Conservation (phyloP, 2,329 filamentous ascomycete species). For the Dissoconium aciculare region DNA sequence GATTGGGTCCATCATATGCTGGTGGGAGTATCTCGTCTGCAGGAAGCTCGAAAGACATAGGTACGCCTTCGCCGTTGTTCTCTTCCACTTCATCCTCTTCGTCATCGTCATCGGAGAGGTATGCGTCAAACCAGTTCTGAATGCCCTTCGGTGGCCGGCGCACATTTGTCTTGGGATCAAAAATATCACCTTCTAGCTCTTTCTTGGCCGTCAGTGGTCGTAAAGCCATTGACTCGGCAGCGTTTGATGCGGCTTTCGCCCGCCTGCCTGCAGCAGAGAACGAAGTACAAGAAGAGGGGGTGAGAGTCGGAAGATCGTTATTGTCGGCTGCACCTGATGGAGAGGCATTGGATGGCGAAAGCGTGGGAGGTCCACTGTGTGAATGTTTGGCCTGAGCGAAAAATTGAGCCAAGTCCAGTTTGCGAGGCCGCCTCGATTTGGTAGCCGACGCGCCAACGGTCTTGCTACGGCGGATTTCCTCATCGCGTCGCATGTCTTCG, state of each 20-base stretch:
- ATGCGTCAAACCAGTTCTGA: slow-evolving; percentile 37
- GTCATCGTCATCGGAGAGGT: slow-evolving; percentile 15
- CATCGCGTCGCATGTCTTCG: slow-evolving; percentile 4
- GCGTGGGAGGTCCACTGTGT: slow-evolving; percentile 13
- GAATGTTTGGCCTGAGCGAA: slow-evolving; percentile 22
- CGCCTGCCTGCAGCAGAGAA: slow-evolving; percentile 2
- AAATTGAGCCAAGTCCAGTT: slow-evolving; percentile 29
- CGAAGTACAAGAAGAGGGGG: slow-evolving; percentile 3
- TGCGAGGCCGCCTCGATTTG: slow-evolving; percentile 17
- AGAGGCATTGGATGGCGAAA: slow-evolving; percentile 28
- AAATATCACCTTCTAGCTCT: slow-evolving; percentile 24
- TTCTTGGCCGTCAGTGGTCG: slow-evolving; percentile 1
- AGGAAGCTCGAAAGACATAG: slow-evolving; percentile 12
- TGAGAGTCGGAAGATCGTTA: slow-evolving; percentile 19
- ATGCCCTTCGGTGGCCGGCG: slow-evolving; percentile 34
- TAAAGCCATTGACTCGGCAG: slow-evolving; percentile 5
- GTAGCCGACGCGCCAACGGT: slow-evolving; percentile 8
- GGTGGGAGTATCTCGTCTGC: slow-evolving; percentile 12
- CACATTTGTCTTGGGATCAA: slow-evolving; percentile 34
- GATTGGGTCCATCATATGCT: slow-evolving; percentile 7
- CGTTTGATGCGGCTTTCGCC: slow-evolving; percentile 2
- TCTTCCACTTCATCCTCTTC: slow-evolving; percentile 12
- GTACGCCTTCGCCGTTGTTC: slow-evolving; percentile 9
- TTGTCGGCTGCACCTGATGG: slow-evolving; percentile 26
- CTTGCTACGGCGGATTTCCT: slow-evolving; percentile 9